Base-by-base conservation (phyloP, 1,284 basidiomycete genomes). In the Neonothopanus nambi region DNA sequence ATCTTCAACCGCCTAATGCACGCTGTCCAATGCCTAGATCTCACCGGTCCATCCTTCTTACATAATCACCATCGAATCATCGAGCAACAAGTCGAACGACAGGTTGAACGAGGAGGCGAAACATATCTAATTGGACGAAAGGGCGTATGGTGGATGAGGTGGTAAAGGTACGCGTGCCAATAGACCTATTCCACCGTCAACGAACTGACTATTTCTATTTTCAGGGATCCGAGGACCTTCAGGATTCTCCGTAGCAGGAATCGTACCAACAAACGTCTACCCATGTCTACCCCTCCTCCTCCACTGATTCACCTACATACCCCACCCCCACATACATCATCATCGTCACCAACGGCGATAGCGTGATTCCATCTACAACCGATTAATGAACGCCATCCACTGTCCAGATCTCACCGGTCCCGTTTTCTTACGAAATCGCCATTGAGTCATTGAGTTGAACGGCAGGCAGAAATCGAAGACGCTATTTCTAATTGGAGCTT, bases 211-310 rank as follows among this genome's bases (percentile, higher is more conserved):
- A n/a, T 44, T 17, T 21, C 54, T 26, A 24, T 30, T n/a, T 45
- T 23, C 9, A 17, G 37, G 85, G 80, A 77, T 82, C 57, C 82
- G 86, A 38, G 81, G 85, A 12, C 85, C 85, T 2, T 87, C 86
- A 11, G 85, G 85, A 28, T 86, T 85, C 18, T 86, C 85, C 3
- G 75, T 88, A 26, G 87, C 85, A 0, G 84, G 86, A 12, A 86
- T 88, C 48, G 84, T 87, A 9, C 85, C 86, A 1, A 87, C 84
- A 3, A 87, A 87, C 61, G 84, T 84, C 2, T 87, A 85, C 62
- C 85, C 84, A 2, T 86, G 84, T 66, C 68, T 76, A 23, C 77
- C 82, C 4, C 53, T 67, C 8, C 65, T 75, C 3, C n/a, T n/a
- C n/a, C n/a, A n/a, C n/a, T n/a, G 54, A 68, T 36, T 59, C 75